Base-by-base conservation (phyloP, 2,329 filamentous ascomycete species). In the Dactylonectria macrodidyma region DNA sequence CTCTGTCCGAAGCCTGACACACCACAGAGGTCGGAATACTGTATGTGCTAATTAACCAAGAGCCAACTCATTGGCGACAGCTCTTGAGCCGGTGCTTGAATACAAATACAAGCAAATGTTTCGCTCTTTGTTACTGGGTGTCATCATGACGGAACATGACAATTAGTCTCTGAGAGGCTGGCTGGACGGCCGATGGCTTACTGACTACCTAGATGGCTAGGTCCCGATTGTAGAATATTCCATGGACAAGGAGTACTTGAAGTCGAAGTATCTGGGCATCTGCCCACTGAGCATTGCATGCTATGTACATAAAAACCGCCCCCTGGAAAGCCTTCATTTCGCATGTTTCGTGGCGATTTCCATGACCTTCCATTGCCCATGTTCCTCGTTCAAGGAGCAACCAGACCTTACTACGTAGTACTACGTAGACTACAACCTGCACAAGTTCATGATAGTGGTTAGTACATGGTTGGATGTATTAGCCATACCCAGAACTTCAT, bases 311-410 rank as follows among this genome's bases (percentile, higher is more conserved):
- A 51, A 34, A 50, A 34, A 26, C 12, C 36, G 56, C 63, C 63
- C 63, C 62, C 52, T 62, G 64, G 58, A 22, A 24, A 47, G 38
- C 54, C 38, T 44, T 66, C 64, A 66, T 66, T 66, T 66, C 64
- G 46, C 59, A 54, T 41, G 30, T 50, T 50, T 50, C 5, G 22
- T 22, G 52, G 47, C 51, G n/a, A 22, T 30, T 54, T 52, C 47
- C 36, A 48, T 48, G 57, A 33, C 16, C 64, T 34, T 47, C 58
- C 38, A 52, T 48, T 34, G 61, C 44, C 47, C 33, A 24, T 62
- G 22, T 24, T 47, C 22, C 19, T 33, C 44, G 36, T 6, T 55
- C 41, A n/a, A 7, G 14, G 6, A 22, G 33, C 10, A 22, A 3
- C 10, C 19, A 24, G 26, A n/a, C 16, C 30, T 30, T 4, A 30